Evolutionary conservation across 225 moss, liverwort and hornwort genomes (phyloP).

Genomic region (Takakia lepidozioides): DNA sequence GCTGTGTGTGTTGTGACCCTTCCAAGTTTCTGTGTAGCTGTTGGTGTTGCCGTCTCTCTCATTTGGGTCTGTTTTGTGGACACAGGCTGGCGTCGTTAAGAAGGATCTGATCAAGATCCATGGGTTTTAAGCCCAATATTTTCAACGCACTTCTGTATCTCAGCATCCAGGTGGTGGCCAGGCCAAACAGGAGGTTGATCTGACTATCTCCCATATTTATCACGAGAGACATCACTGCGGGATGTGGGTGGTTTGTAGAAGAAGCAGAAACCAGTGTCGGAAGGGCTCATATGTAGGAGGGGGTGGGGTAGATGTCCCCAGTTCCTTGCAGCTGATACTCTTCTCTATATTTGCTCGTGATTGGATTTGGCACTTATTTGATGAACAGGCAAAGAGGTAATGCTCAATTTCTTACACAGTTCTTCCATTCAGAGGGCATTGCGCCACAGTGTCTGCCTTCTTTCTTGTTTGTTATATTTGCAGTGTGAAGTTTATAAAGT

Average conservation of each 20-base stretch:
- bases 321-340: not conserved
- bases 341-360: not conserved
- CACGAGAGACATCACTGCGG: constrained; percentile 2
- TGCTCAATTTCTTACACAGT: too few relatives aligned
- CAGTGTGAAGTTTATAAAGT: too few relatives aligned
- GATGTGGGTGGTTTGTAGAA: constrained; percentile 41
- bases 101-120: constrained; percentile 96
- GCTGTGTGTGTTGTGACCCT: not conserved
- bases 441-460: too few relatives aligned
- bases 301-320: not conserved
- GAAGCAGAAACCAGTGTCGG: not conserved
- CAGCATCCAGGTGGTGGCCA: constrained; percentile 10
- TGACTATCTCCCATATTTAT: not conserved
- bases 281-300: not conserved
- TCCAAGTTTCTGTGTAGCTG: not conserved
- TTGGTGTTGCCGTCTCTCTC: not conserved
- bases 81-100: constrained; percentile 87
- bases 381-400: too few relatives aligned
- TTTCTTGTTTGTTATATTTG: too few relatives aligned
- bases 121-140: constrained; percentile 47
- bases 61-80: not conserved
- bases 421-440: too few relatives aligned
- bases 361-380: too few relatives aligned
- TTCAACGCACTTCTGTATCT: constrained; percentile 4
- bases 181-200: constrained; percentile 12